Evolutionary conservation across 768 basidiomycete genomes (phyloP).

Genomic region (Russula olivacea): DNA sequence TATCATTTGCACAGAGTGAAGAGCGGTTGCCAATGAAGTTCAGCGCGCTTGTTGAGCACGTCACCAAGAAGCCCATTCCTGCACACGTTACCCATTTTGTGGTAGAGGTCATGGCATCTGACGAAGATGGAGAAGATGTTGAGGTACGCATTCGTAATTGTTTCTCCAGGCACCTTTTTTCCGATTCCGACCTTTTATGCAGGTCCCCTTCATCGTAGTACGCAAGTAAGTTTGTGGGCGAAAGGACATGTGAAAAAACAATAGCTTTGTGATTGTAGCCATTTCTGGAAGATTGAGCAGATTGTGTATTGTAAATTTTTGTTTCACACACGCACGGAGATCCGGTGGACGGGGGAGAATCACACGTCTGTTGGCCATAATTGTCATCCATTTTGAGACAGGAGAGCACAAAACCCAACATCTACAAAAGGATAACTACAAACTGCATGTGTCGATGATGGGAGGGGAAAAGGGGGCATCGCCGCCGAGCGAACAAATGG

Average conservation of each 20-base stretch:
- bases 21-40: conserved; percentile 88
- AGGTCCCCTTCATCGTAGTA: conserved; percentile 84
- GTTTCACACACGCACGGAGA: conserved; percentile 4
- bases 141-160: conserved; percentile 50
- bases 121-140: conserved; percentile 91
- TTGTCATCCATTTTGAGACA: conserved; percentile 21
- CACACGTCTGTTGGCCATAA: conserved; percentile 12
- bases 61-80: conserved; percentile 91
- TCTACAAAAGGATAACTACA: conserved; percentile 14
- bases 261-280: conserved; percentile 14
- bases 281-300: background rate
- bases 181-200: conserved; percentile 2
- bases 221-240: conserved; percentile 40
- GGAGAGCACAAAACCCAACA: background rate
- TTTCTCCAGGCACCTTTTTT: background rate
- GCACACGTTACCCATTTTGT: conserved; percentile 78
- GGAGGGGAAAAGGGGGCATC: background rate
- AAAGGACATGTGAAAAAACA: background rate
- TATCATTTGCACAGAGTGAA: conserved; percentile 52
- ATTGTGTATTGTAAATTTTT: conserved; percentile 1
- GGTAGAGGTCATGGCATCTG: conserved; percentile 91
- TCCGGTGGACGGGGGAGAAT: background rate
- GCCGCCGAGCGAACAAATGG: conserved; percentile 5
- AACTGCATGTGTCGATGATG: conserved; percentile 13
- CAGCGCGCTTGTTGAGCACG: conserved; percentile 83